Evolutionary conservation across 1,284 basidiomycete species (phyloP).

Genomic region (Bjerkandera adusta): DNA sequence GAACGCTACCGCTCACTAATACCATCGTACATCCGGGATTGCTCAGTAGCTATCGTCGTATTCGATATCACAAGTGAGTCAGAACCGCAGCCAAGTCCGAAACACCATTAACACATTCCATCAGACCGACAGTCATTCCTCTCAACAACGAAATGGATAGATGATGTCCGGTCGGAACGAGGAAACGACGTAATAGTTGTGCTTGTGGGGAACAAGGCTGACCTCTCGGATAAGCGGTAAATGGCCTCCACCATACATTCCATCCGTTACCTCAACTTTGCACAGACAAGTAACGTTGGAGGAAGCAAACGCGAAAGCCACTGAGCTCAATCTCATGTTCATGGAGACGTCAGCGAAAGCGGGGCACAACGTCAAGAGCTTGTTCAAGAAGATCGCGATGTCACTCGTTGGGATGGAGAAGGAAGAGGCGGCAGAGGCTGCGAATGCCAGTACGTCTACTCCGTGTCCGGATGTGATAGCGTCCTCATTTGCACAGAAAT

Average conservation of each 20-base stretch:
- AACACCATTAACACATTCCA: background rate
- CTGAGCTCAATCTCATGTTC: constrained; percentile 94
- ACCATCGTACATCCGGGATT: constrained; percentile 98
- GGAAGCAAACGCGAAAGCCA: constrained; percentile 93
- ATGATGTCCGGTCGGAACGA: constrained; percentile 96
- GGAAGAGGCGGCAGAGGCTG: constrained; percentile 63
- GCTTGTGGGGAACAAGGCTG: constrained; percentile 98
- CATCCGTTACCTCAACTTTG: constrained; percentile 3
- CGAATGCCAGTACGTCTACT: constrained; percentile 59
- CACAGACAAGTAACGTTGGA: constrained; percentile 96
- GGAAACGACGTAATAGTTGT: constrained; percentile 99
- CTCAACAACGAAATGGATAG: constrained; percentile 99
- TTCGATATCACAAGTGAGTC: constrained; percentile 97
- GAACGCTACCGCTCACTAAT: constrained; percentile 98
- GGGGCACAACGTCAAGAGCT: constrained; percentile 97
- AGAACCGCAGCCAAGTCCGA: background rate
- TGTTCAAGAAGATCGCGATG: constrained; percentile 99
- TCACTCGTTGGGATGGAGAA: constrained; percentile 95
- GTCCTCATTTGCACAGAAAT: constrained; percentile 53
- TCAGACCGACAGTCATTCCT: constrained; percentile 94
- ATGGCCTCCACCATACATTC: too few relatives aligned
- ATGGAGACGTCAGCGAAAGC: constrained; percentile 99
- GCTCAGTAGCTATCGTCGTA: constrained; percentile 96
- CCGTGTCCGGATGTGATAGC: background rate
- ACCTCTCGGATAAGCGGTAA: constrained; percentile 92